These are phyloP conservation scores for Ophiostoma piceae DNA, from an alignment of 2,329 filamentous ascomycete species.

Conservation along the genomic window DNA sequence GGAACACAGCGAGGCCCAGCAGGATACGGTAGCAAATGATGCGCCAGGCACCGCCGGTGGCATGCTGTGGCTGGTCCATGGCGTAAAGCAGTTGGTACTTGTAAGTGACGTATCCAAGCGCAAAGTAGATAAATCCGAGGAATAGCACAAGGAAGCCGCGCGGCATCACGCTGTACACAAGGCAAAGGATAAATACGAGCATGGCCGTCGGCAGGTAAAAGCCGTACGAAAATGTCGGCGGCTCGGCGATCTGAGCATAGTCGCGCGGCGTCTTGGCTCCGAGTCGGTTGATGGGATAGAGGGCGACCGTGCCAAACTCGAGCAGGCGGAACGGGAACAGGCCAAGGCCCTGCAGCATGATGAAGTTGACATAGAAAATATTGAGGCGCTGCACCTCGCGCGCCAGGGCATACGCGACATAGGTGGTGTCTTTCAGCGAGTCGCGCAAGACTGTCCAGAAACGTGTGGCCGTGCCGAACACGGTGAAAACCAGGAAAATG, in stretches of 20 bases:
- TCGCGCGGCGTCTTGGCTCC: slow-evolving; percentile 84
- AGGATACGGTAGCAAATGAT: slow-evolving; percentile 94
- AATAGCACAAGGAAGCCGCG: slow-evolving; percentile 75
- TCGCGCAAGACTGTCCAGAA: slow-evolving; percentile 67
- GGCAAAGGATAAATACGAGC: slow-evolving; percentile 87
- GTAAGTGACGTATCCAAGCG: slow-evolving; percentile 81
- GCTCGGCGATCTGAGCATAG: slow-evolving; percentile 72
- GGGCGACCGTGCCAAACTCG: slow-evolving; percentile 76
- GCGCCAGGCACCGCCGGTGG: slow-evolving; percentile 88
- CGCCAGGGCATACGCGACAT: slow-evolving; percentile 71
- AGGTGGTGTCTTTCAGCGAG: slow-evolving; percentile 70
- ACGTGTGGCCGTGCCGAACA: slow-evolving; percentile 74
- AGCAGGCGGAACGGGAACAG: slow-evolving; percentile 88
- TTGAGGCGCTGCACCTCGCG: slow-evolving; percentile 67
- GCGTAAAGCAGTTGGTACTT: slow-evolving; percentile 97
- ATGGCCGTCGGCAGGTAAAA: slow-evolving; percentile 92
- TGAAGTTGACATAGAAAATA: slow-evolving; percentile 87
- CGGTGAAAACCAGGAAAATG: slow-evolving; percentile 90
- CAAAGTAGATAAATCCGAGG: slow-evolving; percentile 77
- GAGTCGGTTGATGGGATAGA: slow-evolving; percentile 76
- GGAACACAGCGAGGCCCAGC: slow-evolving; percentile 79
- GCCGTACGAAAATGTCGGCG: slow-evolving; percentile 88
- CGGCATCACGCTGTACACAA: slow-evolving; percentile 85
- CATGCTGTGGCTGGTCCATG: slow-evolving; percentile 95
- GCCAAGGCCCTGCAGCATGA: slow-evolving; percentile 89